Percentiles rank a stretch among this genome's conserved stretches.
Evolutionary conservation across 1,139 yeast species (phyloP).

Genomic region (Geotrichum cucujoidarum): DNA sequence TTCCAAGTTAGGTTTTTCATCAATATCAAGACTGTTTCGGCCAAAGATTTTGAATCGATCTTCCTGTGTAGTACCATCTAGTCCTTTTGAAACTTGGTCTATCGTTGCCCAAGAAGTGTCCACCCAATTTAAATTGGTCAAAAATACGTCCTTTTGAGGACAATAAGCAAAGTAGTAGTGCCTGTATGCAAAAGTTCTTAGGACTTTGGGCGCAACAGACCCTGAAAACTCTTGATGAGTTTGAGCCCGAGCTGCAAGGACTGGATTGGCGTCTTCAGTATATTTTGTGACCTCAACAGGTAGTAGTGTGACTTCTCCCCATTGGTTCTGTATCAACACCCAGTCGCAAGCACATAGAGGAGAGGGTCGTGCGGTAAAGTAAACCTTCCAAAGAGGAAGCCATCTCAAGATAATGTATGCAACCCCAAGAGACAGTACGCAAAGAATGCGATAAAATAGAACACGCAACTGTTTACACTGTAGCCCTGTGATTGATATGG

Average conservation of each 20-base stretch:
- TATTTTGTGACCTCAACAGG: constrained; percentile 52
- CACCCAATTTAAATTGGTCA: constrained; percentile 81
- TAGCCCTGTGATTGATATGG: constrained; percentile 91
- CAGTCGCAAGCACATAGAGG: constrained; percentile 83
- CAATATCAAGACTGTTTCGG: constrained; percentile 65
- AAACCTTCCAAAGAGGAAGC: constrained; percentile 74
- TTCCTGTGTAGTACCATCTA: constrained; percentile 62
- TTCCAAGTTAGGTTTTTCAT: constrained; percentile 61
- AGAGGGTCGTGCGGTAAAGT: constrained; percentile 57
- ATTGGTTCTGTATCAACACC: constrained; percentile 91
- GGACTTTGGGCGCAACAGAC: constrained; percentile 65
- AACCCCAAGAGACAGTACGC: constrained; percentile 61
- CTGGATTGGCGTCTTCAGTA: constrained; percentile 70
- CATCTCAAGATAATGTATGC: constrained; percentile 72
- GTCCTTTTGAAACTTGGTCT: constrained; percentile 59
- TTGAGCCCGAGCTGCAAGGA: constrained; percentile 47
- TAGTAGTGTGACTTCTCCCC: constrained; percentile 78
- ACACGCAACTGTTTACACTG: constrained; percentile 47
- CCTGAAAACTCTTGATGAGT: no score
- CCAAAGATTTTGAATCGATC: constrained; percentile 75
- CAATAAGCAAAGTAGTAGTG: constrained; percentile 77
- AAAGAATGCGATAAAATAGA: constrained; percentile 49
- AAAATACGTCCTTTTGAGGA: constrained; percentile 81
- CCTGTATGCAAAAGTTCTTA: constrained; percentile 72
- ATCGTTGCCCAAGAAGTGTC: constrained; percentile 67